A percentile compares a stretch with the other conserved stretches of the same genome.
phyloP scores from a whole-genome alignment of 139 green algal species.

The Tetradesmus lagerheimii region DNA sequence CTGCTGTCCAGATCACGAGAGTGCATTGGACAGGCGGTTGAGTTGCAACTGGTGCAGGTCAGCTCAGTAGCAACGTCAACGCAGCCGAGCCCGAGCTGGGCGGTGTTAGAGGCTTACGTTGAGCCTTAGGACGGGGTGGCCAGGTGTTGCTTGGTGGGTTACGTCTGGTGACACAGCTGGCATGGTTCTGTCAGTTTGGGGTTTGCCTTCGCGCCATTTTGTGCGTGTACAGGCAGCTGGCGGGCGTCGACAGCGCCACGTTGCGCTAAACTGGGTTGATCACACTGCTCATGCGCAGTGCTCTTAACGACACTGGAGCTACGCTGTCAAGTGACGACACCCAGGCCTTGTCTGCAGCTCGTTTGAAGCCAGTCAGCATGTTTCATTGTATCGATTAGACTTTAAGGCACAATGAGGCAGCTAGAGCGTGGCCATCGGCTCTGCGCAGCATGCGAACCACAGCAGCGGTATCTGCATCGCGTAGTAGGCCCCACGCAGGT shows the following conservation, averaged over 20 bases:
- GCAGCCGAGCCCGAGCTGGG: not conserved
- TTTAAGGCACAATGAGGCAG: not conserved
- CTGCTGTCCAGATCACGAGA: not conserved
- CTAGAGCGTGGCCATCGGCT: not conserved
- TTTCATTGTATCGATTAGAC: not conserved
- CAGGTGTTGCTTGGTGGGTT: too few relatives aligned
- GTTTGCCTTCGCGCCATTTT: not conserved
- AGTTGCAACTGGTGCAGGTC: conserved; percentile 19
- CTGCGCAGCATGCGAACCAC: not conserved
- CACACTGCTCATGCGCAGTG: not conserved
- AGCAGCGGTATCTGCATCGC: not conserved
- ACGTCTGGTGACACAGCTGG: not conserved
- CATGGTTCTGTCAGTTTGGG: not conserved
- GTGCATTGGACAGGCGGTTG: not conserved
- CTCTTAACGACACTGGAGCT: not conserved
- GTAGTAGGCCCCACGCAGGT: not conserved
- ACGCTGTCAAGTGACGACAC: not conserved
- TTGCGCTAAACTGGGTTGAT: not conserved
- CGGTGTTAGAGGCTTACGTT: not conserved
- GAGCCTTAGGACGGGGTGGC: not conserved
- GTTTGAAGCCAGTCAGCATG: not conserved
- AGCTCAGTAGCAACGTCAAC: not conserved
- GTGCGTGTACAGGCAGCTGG: not conserved
- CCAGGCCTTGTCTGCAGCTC: not conserved
- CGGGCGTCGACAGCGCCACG: too few relatives aligned